Conservation (phyloP, 2,329 filamentous ascomycete species). For the Aspergillus ochraceus region DNA sequence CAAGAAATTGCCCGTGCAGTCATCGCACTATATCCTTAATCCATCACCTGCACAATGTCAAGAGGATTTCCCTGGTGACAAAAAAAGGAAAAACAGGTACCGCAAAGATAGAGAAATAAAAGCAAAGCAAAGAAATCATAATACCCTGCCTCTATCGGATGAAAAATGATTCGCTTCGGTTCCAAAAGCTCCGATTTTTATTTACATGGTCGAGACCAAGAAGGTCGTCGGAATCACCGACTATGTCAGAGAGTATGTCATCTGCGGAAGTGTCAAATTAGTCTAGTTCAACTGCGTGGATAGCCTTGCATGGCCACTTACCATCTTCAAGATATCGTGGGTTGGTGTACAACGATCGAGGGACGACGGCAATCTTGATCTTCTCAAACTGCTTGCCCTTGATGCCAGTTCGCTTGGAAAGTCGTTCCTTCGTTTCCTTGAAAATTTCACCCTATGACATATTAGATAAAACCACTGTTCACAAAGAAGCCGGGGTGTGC, state of each 20-base stretch:
- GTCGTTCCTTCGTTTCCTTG: slow-evolving; percentile 87
- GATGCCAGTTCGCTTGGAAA: slow-evolving; percentile 88
- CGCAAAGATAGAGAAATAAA: background rate
- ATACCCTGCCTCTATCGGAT: slow-evolving; percentile 51
- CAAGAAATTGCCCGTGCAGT: slow-evolving; percentile 1
- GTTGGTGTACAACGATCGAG: slow-evolving; percentile 69
- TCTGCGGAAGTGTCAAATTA: slow-evolving; percentile 30
- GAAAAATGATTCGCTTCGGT: slow-evolving; percentile 63
- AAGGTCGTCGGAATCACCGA: slow-evolving; percentile 78
- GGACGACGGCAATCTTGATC: slow-evolving; percentile 88
- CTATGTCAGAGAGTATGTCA: slow-evolving; percentile 51
- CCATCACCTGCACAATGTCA: background rate
- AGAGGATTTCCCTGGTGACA: background rate
- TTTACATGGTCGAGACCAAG: slow-evolving; percentile 67
- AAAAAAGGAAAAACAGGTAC: background rate
- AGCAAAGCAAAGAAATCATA: background rate
- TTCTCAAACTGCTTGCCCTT: slow-evolving; percentile 99
- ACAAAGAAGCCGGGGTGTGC: slow-evolving; percentile 25
- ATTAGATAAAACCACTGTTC: slow-evolving; percentile 13
- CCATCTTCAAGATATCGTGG: slow-evolving; percentile 85
- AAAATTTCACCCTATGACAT: slow-evolving; percentile 72
- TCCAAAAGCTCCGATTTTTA: slow-evolving; percentile 60
- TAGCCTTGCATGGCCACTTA: slow-evolving; percentile 48
- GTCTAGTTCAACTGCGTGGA: slow-evolving; percentile 5
- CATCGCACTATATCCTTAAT: slow-evolving; percentile 4